Evolutionary conservation across 2,329 filamentous ascomycete genomes (phyloP), one percentile per base, ranked within the genome.

Genomic region (Ilyonectria sp.): DNA sequence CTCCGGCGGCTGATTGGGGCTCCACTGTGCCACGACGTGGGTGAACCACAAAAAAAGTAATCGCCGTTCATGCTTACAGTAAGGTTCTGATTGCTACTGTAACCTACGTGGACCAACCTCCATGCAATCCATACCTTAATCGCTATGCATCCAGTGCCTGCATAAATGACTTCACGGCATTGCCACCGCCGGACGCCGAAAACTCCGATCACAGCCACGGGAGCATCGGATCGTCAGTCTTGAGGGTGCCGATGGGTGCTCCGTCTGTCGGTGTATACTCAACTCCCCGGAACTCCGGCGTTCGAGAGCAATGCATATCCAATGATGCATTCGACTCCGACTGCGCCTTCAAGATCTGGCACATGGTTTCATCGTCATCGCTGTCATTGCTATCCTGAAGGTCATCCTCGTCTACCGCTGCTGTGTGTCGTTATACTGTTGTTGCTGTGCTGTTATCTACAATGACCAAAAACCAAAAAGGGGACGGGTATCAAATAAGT

Each of bases 401-500:
- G 9, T 35, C 17, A 35, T 15, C 7, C 33, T 37, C 11, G 9
- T 15, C 29, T 52, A 52, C 26, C 29, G n/a, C 4, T 52, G 26
- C 26, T 52, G 29, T 47, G 21, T 13, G 15, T 17, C 11, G 31
- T 33, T 21, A 11, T n/a, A 21, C 43, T 46, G 9, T 19, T 11
- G 19, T 21, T 11, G 6, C 26, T 6, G 26, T 7, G 26, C 47
- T 37, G 33, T 19, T 31, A 19, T 29, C 6, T 31, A 49, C 46
- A 49, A 49, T 29, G 8, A n/a, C 49, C 49, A 33, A 33, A 19
- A 52, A 11, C n/a, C 17, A 53, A 53, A 53, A 35, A 29, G 23
- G 19, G n/a, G 47, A 43, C 54, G 61, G 65, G 61, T 60, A 61
- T 61, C 50, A 56, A 55, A 53, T 49, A 58, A 46, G 19, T 63